phyloP scores from a whole-genome alignment of 352 stramenopile species.

The Phytopythium sindhum region DNA sequence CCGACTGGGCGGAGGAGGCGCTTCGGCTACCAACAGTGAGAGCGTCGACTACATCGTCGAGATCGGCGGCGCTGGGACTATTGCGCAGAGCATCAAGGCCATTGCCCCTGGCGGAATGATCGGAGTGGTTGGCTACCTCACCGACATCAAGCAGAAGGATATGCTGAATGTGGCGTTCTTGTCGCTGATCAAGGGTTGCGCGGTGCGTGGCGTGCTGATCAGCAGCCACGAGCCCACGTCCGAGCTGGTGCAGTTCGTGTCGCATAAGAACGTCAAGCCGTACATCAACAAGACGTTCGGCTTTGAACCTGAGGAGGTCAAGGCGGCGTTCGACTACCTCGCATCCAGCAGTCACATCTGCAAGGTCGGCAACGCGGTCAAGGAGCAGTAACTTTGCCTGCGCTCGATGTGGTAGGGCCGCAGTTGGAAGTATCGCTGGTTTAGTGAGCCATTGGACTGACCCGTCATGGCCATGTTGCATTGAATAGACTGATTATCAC shows the following conservation, averaged over 20 bases:
- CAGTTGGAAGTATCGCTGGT: too few relatives aligned
- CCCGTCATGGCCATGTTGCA: too few relatives aligned
- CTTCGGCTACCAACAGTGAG: conserved; percentile 16
- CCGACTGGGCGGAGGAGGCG: conserved; percentile 27
- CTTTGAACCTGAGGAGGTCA: conserved; percentile 17
- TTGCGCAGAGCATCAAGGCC: conserved; percentile 28
- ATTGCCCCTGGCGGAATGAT: conserved; percentile 25
- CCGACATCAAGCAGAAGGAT: conserved; percentile 22
- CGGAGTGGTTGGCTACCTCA: conserved; percentile 23
- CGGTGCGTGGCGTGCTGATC: conserved; percentile 18
- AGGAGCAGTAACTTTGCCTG: conserved; percentile 11
- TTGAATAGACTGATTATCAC: too few relatives aligned
- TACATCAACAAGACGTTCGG: conserved; percentile 27
- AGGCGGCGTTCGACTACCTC: conserved; percentile 24
- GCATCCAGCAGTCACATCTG: conserved; percentile 17
- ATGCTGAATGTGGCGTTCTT: conserved; percentile 26
- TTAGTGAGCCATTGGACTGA: too few relatives aligned
- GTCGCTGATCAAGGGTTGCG: conserved; percentile 18
- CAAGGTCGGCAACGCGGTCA: conserved; percentile 25
- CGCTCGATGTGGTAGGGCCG: too few relatives aligned
- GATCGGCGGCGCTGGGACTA: conserved; percentile 30
- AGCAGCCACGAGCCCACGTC: conserved; percentile 19
- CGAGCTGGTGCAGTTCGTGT: conserved; percentile 23
- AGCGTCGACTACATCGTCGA: conserved; percentile 33
- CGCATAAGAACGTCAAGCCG: conserved; percentile 18